Conservation (phyloP, 1,139 yeast species). For the Magnusiomyces suaveolens region DNA sequence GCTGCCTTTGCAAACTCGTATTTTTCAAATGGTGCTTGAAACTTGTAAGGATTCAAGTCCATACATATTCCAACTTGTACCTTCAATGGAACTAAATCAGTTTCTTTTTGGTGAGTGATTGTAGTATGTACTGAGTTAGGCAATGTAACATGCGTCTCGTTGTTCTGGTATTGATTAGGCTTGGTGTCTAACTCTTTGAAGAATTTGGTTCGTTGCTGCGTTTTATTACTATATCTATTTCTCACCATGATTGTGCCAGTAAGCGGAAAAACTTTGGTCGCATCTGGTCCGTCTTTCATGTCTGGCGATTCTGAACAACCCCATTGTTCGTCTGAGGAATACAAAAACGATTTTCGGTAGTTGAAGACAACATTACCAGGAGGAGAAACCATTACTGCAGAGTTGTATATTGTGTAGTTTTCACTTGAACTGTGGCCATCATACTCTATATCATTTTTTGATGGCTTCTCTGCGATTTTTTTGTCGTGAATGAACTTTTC, state of each 20-base stretch:
- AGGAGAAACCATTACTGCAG: slow-evolving; percentile 58
- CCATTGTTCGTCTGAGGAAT: slow-evolving; percentile 73
- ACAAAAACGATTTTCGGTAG: slow-evolving; percentile 70
- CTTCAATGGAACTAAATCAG: slow-evolving; percentile 15
- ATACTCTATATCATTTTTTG: background rate
- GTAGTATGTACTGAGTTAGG: no score
- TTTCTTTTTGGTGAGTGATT: background rate
- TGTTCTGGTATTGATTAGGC: no score
- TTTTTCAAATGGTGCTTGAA: slow-evolving; percentile 63
- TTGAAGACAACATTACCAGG: slow-evolving; percentile 51
- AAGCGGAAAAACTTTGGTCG: slow-evolving; percentile 6
- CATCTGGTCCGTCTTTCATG: slow-evolving; percentile 3
- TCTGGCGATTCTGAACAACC: slow-evolving; percentile 64
- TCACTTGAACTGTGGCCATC: slow-evolving; percentile 6
- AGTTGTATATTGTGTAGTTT: slow-evolving; percentile 46
- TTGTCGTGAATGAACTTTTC: slow-evolving; percentile 33
- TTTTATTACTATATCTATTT: no score
- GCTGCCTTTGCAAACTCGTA: slow-evolving; percentile 64
- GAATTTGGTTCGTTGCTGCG: no score
- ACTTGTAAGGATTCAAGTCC: slow-evolving; percentile 86
- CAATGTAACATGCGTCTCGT: no score
- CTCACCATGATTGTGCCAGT: slow-evolving; percentile 4
- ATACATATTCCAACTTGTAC: slow-evolving; percentile 81
- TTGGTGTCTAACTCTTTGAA: no score
- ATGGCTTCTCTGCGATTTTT: background rate